A percentile compares a stretch with the other conserved stretches of the same genome.
Conservation (phyloP, 805 yeast species). For the Cyberlindnera euphorbiiphila region DNA sequence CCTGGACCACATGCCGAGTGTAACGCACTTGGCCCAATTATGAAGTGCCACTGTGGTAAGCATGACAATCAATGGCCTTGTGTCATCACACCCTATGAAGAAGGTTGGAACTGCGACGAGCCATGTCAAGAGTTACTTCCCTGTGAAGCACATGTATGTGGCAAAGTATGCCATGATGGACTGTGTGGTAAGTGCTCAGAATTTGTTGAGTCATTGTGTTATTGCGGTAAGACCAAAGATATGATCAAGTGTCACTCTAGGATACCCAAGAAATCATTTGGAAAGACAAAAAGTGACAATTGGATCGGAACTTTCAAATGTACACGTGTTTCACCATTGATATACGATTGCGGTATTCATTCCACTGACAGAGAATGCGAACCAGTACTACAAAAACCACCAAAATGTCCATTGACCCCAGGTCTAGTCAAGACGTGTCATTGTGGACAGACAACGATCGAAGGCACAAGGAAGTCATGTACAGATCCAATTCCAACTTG, state of each 20-base stretch:
- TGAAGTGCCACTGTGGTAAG: constrained; percentile 74
- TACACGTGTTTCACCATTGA: constrained; percentile 38
- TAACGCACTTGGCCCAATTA: constrained; percentile 69
- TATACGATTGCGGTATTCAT: constrained; percentile 58
- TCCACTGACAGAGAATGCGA: constrained; percentile 52
- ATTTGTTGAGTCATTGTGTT: constrained; percentile 50
- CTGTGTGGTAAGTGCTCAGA: constrained; percentile 73
- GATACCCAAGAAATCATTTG: constrained; percentile 34
- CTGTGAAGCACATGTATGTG: constrained; percentile 68
- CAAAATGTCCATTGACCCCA: constrained; percentile 64
- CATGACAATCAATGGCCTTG: constrained; percentile 66
- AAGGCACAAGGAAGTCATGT: constrained; percentile 50
- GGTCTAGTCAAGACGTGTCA: constrained; percentile 59
- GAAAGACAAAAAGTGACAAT: constrained; percentile 20
- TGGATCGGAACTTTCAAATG: constrained; percentile 57
- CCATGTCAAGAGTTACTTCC: constrained; percentile 62
- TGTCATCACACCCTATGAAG: constrained; percentile 59
- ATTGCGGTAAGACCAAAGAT: constrained; percentile 62
- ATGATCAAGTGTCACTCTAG: constrained; percentile 42
- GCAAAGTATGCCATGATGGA: constrained; percentile 67
- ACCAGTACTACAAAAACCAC: constrained; percentile 29
- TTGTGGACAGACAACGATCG: constrained; percentile 65
- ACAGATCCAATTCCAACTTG: constrained; percentile 81
- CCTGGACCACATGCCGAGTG: constrained; percentile 87
- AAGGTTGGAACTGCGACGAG: constrained; percentile 65